A percentile compares a stretch with the other conserved stretches of the same genome.
These are phyloP conservation scores for Albatrellus ellisii DNA, from an alignment of 768 basidiomycete species.

Conservation along the genomic window DNA sequence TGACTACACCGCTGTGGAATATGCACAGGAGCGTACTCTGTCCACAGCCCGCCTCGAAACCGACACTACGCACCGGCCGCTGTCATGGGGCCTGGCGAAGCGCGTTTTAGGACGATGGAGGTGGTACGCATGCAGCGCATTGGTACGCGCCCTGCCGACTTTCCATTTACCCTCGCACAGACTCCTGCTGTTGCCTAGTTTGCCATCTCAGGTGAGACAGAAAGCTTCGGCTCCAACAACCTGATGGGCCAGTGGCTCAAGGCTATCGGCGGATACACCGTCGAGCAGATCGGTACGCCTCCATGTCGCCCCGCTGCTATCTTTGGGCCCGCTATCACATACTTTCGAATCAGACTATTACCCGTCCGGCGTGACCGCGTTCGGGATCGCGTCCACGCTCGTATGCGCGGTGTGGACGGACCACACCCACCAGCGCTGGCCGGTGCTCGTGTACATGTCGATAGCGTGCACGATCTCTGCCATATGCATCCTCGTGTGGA, in stretches of 20 bases:
- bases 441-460: constrained; percentile 52
- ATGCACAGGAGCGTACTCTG: constrained; percentile 36
- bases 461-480: constrained; percentile 38
- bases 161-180: neutral
- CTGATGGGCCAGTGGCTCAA: constrained; percentile 65
- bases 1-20: too few relatives aligned
- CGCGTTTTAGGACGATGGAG: constrained; percentile 47
- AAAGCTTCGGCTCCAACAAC: constrained; percentile 58
- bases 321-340: neutral
- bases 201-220: constrained; percentile 51
- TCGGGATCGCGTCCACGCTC: constrained; percentile 50
- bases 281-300: constrained; percentile 42
- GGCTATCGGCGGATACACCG: constrained; percentile 44
- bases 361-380: constrained; percentile 51
- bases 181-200: constrained; percentile 29
- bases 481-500: constrained; percentile 49
- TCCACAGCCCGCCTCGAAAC: constrained; percentile 35
- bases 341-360: constrained; percentile 28
- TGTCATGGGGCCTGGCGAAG: constrained; percentile 33
- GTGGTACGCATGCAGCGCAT: constrained; percentile 54
- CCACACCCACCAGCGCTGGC: constrained; percentile 42
- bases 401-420: constrained; percentile 56
- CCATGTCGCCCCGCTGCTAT: neutral
- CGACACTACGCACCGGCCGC: constrained; percentile 27
- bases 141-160: constrained; percentile 26